Conservation (phyloP, 1,139 yeast genomes). For the Sugiyamaella sp. region DNA sequence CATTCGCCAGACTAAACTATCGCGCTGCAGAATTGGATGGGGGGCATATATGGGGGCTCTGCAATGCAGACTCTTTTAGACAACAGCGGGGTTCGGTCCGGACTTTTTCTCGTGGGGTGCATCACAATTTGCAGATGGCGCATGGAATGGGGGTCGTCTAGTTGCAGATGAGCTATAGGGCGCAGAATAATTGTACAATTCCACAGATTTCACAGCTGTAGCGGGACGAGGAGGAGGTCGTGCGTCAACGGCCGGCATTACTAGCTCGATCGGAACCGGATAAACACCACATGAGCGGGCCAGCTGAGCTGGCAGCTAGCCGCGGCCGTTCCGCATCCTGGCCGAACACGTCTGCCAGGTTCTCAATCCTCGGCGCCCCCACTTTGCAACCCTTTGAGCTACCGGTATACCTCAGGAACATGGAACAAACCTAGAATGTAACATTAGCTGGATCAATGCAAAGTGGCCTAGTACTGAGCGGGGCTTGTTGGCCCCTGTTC, state of each 20-base stretch:
- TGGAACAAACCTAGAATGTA: too few species aligned
- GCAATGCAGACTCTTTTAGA: too few species aligned
- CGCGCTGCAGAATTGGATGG: neutral
- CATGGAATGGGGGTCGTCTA: neutral
- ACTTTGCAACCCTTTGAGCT: too few species aligned
- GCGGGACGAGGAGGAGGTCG: neutral
- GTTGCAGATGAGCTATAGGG: neutral
- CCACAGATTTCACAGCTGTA: too few species aligned
- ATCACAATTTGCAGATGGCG: neutral
- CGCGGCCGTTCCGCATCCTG: neutral
- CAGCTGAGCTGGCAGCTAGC: neutral
- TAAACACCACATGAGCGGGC: neutral
- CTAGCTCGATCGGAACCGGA: neutral
- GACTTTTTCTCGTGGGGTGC: neutral
- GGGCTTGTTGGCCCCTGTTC: too few species aligned
- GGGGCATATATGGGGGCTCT: slow-evolving; percentile 1
- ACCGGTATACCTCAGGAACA: too few species aligned
- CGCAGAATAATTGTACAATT: too few species aligned
- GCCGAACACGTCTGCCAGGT: too few species aligned
- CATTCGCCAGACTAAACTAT: neutral
- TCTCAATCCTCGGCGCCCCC: too few species aligned
- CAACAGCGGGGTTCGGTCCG: neutral
- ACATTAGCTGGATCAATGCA: too few species aligned
- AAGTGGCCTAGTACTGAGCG: too few species aligned
- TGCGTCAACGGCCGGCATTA: neutral